A percentile compares a stretch with the other conserved stretches of the same genome.
Evolutionary conservation across 1,139 yeast species (phyloP).

Genomic region (Nakaseomyces bracarensis): DNA sequence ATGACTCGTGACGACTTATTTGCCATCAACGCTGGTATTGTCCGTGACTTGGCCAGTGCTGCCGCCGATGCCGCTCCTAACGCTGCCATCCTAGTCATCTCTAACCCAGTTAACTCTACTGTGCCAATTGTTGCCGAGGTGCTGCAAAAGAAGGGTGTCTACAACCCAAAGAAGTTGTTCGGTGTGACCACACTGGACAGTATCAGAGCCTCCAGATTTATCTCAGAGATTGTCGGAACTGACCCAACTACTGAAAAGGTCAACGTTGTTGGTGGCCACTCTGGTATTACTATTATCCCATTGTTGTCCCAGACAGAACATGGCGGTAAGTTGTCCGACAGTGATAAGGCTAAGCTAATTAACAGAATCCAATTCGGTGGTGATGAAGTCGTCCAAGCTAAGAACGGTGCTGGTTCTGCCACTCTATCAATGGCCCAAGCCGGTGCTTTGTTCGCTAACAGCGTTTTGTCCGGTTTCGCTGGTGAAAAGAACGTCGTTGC

Average conservation of each 20-base stretch:
- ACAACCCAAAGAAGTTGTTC: conserved; percentile 83
- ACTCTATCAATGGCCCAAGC: conserved; percentile 98
- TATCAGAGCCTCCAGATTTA: conserved; percentile 87
- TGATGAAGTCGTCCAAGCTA: conserved; percentile 97
- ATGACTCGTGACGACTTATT: conserved; percentile 98
- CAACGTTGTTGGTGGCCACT: conserved; percentile 93
- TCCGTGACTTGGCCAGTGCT: conserved; percentile 83
- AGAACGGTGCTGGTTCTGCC: conserved; percentile 98
- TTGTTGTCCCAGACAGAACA: conserved; percentile 67
- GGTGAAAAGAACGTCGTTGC: conserved; percentile 68
- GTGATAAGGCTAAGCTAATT: conserved; percentile 59
- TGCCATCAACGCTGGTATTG: conserved; percentile 95
- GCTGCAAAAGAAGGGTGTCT: conserved; percentile 74
- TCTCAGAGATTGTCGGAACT: conserved; percentile 44
- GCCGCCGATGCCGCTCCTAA: conserved; percentile 81
- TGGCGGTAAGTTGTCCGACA: conserved; percentile 44
- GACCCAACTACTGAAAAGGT: conserved; percentile 68
- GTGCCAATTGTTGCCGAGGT: conserved; percentile 98
- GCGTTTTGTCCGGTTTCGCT: conserved; percentile 68
- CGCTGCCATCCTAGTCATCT: conserved; percentile 79
- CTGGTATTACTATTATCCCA: conserved; percentile 97
- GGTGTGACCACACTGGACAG: conserved; percentile 97
- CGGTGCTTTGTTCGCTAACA: conserved; percentile 87
- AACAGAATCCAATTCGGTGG: conserved; percentile 98
- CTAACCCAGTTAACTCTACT: conserved; percentile 97